Evolutionary conservation across 129 eudicot species (phyloP).

Genomic region (Flaveria ramosissima): DNA sequence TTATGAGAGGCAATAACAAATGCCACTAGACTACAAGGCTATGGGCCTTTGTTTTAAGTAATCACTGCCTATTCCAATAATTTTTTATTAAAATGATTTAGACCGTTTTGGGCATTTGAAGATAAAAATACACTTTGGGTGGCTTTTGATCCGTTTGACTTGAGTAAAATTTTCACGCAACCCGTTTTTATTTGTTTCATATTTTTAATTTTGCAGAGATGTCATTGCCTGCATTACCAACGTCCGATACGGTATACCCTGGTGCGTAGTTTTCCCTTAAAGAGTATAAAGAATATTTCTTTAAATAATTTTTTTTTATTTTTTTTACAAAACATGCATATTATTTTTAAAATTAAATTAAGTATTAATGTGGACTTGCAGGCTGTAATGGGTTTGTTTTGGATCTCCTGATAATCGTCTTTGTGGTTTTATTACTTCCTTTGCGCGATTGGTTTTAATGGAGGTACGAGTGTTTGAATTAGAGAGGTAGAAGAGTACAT

Average conservation of each 20-base stretch:
- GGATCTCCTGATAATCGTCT: slow-evolving; percentile 48
- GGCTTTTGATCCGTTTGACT: slow-evolving; percentile 1
- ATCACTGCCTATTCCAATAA: too few species aligned
- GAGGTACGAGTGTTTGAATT: slow-evolving; percentile 35
- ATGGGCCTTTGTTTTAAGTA: too few species aligned
- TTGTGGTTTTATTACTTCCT: slow-evolving; percentile 48
- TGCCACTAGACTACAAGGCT: too few species aligned
- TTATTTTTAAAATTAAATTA: not conserved
- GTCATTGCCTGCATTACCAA: slow-evolving; percentile 94
- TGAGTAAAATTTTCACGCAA: not conserved
- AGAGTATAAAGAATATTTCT: not conserved
- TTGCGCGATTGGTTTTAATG: slow-evolving; percentile 41
- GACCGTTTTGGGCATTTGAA: too few species aligned
- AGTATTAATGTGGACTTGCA: slow-evolving; percentile 34
- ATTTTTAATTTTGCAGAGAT: slow-evolving; percentile 54
- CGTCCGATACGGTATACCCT: slow-evolving; percentile 45
- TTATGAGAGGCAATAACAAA: too few species aligned
- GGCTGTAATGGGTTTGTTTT: slow-evolving; percentile 48
- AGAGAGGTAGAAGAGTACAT: slow-evolving; percentile 41
- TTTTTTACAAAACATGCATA: not conserved
- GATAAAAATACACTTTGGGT: not conserved
- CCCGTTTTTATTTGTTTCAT: not conserved
- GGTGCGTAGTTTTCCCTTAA: slow-evolving; percentile 36
- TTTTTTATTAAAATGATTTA: too few species aligned
- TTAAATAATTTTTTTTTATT: too few species aligned